These are phyloP conservation scores for Chlorella sp. DNA, from an alignment of 139 green algal species.

Conservation along the genomic window DNA sequence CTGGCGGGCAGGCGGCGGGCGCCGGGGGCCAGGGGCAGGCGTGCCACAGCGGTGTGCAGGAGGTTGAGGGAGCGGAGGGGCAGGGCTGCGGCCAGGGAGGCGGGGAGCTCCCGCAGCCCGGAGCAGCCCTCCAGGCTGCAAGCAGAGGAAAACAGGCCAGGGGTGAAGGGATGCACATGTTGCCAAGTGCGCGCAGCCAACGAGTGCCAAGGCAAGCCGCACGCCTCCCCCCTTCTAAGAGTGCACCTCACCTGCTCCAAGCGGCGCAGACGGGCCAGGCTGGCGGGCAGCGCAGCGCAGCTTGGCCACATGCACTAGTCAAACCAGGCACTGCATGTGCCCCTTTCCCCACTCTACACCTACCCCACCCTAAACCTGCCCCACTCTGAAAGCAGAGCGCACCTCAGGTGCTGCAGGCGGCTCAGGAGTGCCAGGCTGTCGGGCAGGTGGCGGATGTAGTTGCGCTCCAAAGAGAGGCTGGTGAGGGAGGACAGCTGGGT, in stretches of 20 bases:
- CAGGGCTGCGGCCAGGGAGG: background rate
- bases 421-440: background rate
- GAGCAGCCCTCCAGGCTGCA: conserved; percentile 27
- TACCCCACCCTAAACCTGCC: background rate
- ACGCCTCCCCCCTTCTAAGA: too few species aligned
- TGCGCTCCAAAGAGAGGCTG: conserved; percentile 21
- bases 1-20: background rate
- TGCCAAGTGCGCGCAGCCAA: too few species aligned
- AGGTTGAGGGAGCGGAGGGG: conserved; percentile 23
- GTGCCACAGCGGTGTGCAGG: conserved; percentile 14
- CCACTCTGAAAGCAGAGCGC: background rate
- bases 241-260: background rate
- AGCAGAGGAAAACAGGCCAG: background rate
- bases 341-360: background rate
- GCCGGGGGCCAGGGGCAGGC: background rate
- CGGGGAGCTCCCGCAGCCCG: conserved; percentile 2
- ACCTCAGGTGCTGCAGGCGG: conserved; percentile 6
- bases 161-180: background rate
- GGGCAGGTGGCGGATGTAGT: conserved; percentile 17
- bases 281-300: conserved; percentile 25
- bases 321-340: too few species aligned
- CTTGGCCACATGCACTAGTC: too few species aligned
- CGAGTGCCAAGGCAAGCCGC: too few species aligned
- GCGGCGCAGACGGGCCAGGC: background rate
- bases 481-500: conserved; percentile 2